These are phyloP conservation scores for Linnemannia elongata DNA, from an alignment of 192 early-diverging fungal species.

Conservation along the genomic window DNA sequence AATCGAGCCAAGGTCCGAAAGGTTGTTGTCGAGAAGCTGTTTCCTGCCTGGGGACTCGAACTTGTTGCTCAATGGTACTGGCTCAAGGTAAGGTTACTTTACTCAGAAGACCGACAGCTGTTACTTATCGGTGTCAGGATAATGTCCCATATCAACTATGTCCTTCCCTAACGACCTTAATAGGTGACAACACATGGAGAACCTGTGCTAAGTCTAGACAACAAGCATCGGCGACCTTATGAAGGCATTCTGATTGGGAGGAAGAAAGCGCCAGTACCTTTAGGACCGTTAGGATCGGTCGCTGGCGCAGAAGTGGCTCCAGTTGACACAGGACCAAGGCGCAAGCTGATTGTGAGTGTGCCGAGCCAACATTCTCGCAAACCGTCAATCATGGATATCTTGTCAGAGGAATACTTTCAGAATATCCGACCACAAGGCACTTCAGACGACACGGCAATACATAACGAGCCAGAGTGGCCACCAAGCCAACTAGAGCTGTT, in stretches of 20 bases:
- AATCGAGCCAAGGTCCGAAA: conserved; percentile 72
- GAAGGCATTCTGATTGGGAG: conserved; percentile 71
- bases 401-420: conserved; percentile 32
- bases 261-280: not conserved
- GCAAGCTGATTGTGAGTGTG: conserved; percentile 63
- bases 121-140: not conserved
- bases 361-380: conserved; percentile 75
- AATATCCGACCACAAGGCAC: not conserved
- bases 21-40: conserved; percentile 76
- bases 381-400: conserved; percentile 67
- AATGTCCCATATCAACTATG: not conserved
- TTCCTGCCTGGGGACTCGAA: conserved; percentile 71
- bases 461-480: conserved; percentile 1
- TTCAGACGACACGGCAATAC: not conserved
- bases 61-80: conserved; percentile 73
- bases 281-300: not conserved
- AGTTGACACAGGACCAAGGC: not conserved
- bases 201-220: conserved; percentile 58
- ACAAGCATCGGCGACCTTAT: conserved; percentile 73
- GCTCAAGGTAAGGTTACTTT: conserved; percentile 68
- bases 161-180: not conserved
- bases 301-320: no score
- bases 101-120: not conserved
- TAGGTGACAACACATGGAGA: conserved; percentile 59
- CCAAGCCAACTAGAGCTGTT: conserved; percentile 72